Percentiles rank a stretch among this genome's conserved stretches.
These are phyloP conservation scores for Coffea canephora DNA, from an alignment of 257 asterid genomes.

Conservation along the genomic window DNA sequence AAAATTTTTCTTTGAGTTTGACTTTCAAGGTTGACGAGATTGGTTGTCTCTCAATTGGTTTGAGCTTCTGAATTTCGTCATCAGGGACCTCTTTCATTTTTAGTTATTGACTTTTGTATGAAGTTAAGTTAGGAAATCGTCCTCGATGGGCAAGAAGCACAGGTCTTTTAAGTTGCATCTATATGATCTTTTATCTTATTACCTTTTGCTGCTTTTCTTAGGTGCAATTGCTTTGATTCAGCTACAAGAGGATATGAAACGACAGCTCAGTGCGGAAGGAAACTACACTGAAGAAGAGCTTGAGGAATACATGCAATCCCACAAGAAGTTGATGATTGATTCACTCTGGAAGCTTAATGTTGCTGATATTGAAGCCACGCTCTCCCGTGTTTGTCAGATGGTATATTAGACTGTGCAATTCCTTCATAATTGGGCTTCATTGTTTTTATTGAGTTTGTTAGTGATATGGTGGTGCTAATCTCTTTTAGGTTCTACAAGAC, in stretches of 20 bases:
- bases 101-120: not conserved
- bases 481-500: slow-evolving; percentile 79
- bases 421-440: slow-evolving; percentile 5
- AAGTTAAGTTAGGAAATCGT: not conserved
- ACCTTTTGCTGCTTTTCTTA: slow-evolving; percentile 21
- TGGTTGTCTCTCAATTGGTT: not conserved
- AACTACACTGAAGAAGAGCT: slow-evolving; percentile 89
- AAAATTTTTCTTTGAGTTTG: not conserved
- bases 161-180: not conserved
- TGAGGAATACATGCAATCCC: slow-evolving; percentile 86
- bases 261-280: slow-evolving; percentile 79
- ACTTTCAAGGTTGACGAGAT: not conserved
- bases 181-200: not conserved
- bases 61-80: not conserved
- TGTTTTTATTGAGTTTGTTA: slow-evolving; percentile 12
- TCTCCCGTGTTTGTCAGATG: slow-evolving; percentile 96
- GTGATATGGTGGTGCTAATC: slow-evolving; percentile 16
- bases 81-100: not conserved
- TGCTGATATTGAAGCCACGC: slow-evolving; percentile 93
- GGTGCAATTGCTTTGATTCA: slow-evolving; percentile 97
- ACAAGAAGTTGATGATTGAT: slow-evolving; percentile 93
- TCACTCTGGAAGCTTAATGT: slow-evolving; percentile 99
- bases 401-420: slow-evolving; percentile 38
- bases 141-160: not conserved
- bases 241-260: slow-evolving; percentile 95